Evolutionary conservation across 352 stramenopile genomes (phyloP), one percentile per base, ranked within the genome.

Genomic region (Globisporangium acanthophoron): DNA sequence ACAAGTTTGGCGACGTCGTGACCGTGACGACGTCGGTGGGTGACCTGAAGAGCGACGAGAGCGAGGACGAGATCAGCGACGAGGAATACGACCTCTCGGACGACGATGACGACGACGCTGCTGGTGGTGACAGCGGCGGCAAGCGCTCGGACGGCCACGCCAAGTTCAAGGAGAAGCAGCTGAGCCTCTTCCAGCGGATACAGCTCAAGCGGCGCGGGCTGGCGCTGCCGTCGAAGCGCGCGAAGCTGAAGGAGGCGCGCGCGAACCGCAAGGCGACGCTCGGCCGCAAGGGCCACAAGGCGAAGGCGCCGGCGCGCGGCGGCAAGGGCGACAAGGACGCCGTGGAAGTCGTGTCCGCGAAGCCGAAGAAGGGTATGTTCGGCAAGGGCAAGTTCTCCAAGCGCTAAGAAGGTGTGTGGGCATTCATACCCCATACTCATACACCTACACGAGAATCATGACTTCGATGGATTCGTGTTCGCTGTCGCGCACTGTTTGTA

Each of bases 101-200:
- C 48, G 68, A 81, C 39, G 71, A 81, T n/a, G 69, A 80, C 18
- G 64, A 70, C 5, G 50, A 67, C 27, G 41, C 18, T 11, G 44
- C 8, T 16, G 48, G 8, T 39, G 33, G 24, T 27, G 24, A 27
- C 24, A 27, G 56, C 27, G 27, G n/a, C 1, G 37, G 37, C 29
- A 40, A 67, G 73, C 3, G 50, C 5, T 33, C 33, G 13, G 54
- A 69, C 20, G 52, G 50, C 39, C 37, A 72, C 43, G 58, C 58
- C 18, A 71, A 67, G 45, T 66, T 71, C 52, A 76, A 80, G 50
- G 78, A 90, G 56, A 72, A 86, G 63, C 76, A 90, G 33, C 58
- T 94, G 45, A 88, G 81, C 47, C 64, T 95, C 20, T 95, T 95
- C 67, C 86, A 95, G 74, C 82, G 85, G 66, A 92, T 95, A 79